Conservation (phyloP, 1,284 basidiomycete species). For the Ustilago esculenta region DNA sequence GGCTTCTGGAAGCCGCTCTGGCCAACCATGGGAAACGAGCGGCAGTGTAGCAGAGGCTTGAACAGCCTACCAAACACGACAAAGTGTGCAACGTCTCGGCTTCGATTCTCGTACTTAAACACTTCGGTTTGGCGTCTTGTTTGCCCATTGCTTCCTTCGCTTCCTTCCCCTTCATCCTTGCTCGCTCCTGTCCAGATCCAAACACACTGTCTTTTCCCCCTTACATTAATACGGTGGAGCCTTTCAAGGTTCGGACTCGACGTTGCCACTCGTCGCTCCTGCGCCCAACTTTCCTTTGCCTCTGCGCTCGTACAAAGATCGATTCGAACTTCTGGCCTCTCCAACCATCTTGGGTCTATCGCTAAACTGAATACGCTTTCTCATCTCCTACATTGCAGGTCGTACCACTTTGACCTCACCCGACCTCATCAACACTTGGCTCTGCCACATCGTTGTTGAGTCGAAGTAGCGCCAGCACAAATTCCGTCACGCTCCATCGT, state of each 20-base stretch:
- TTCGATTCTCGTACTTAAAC: background rate
- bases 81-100: too few species aligned
- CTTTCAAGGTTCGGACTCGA: background rate
- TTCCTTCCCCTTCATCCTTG: background rate
- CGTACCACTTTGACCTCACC: too few species aligned
- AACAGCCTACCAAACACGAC: too few species aligned
- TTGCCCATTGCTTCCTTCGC: background rate
- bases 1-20: too few species aligned
- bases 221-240: background rate
- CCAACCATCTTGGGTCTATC: background rate
- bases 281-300: background rate
- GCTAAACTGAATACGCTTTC: background rate
- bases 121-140: background rate
- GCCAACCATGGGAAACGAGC: too few species aligned
- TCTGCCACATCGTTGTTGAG: background rate
- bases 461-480: background rate
- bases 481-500: too few species aligned
- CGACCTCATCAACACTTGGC: background rate
- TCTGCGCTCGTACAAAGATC: background rate
- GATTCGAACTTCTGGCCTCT: background rate
- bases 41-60: too few species aligned
- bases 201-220: background rate
- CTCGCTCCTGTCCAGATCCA: background rate
- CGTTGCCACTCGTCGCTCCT: constrained; percentile 7
- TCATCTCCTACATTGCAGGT: background rate